Conservation (phyloP, 2,329 filamentous ascomycete genomes). For the Pseudogymnoascus sp. region DNA sequence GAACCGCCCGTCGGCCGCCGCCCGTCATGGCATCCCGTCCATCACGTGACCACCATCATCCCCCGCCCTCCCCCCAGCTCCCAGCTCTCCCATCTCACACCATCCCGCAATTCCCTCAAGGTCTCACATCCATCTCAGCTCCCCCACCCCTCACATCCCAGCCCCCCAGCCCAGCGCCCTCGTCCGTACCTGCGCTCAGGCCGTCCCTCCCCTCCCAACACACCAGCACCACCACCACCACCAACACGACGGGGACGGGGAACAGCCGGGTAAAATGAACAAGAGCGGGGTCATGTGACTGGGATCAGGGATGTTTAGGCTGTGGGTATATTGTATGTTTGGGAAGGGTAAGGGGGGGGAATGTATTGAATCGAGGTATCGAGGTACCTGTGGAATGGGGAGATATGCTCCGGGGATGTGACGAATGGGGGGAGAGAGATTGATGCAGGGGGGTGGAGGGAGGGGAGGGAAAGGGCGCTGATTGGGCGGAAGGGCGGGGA, state of each 20-base stretch:
- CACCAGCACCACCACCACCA: too few relatives aligned
- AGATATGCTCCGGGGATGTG: too few relatives aligned
- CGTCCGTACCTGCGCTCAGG: background rate
- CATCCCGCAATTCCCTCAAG: background rate
- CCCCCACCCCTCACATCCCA: background rate
- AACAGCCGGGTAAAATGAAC: background rate
- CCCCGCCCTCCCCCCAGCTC: background rate
- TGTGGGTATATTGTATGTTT: background rate
- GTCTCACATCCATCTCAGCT: background rate
- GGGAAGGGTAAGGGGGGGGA: background rate
- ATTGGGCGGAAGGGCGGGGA: background rate
- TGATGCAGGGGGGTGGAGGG: too few relatives aligned
- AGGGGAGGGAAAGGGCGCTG: too few relatives aligned
- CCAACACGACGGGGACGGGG: background rate
- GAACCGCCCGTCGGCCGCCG: too few relatives aligned
- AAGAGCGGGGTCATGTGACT: background rate
- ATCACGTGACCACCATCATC: background rate
- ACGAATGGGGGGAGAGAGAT: too few relatives aligned
- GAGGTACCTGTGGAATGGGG: background rate
- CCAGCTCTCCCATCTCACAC: background rate
- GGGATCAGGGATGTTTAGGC: background rate
- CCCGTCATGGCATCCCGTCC: too few relatives aligned
- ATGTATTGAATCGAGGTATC: too few relatives aligned
- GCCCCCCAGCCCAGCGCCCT: background rate
- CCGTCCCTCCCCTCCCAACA: too few relatives aligned